Base-by-base conservation (phyloP, 2,329 filamentous ascomycete species). In the Drechslerella stenobrocha region DNA sequence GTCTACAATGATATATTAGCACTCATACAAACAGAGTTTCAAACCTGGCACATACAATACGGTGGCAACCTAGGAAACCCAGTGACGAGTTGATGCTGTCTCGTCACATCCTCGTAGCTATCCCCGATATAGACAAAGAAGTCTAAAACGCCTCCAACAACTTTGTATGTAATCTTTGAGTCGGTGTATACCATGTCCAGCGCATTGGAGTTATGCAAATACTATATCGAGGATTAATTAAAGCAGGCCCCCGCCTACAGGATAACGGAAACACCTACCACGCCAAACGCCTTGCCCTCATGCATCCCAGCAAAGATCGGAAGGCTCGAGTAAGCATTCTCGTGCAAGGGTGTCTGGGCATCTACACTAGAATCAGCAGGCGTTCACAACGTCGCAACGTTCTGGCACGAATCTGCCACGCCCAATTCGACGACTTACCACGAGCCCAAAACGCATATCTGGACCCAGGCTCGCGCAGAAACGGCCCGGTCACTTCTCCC, bases 381-480 rank as follows among this genome's bases (percentile, higher is more conserved):
- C 37, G 13, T 20, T 20, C 24, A 24, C 42, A 30, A 11, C 28
- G n/a, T n/a, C n/a, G n/a, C n/a, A n/a, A n/a, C n/a, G n/a, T n/a
- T n/a, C n/a, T n/a, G n/a, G n/a, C n/a, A n/a, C n/a, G n/a, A n/a
- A n/a, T n/a, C n/a, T n/a, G 9, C 37, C 37, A n/a, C 37, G 9
- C 5, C 15, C 37, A 42, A n/a, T 42, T 45, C 3, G 18, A 2
- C 22, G n/a, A 35, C 24, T 7, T 18, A 67, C 63, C 63, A 15
- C 63, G 50, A 35, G 63, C 44, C 63, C 63, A 67, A 55, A 67
- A 67, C 8, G 63, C 63, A 56, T 37, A 67, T 37, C 63, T 67
- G 18, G 32, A 34, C 6, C 63, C 63, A 23, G 55, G 28, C 18
- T 67, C 50, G 24, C 63, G 63, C 34, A 59, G 28, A 44, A 67